These are phyloP conservation scores for Ceratonia siliqua DNA, from an alignment of 306 rosid genomes.

Conservation along the genomic window DNA sequence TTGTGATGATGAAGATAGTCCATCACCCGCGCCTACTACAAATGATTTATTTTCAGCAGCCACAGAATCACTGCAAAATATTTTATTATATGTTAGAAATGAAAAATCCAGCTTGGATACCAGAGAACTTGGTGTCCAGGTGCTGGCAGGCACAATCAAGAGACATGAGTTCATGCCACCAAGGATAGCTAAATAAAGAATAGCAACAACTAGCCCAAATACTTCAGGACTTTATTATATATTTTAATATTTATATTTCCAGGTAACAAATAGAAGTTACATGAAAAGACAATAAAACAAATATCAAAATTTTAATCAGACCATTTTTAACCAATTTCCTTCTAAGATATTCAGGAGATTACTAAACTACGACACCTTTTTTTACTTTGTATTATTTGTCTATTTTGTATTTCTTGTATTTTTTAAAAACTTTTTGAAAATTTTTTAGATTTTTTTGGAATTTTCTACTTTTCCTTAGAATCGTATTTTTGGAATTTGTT, in stretches of 20 bases:
- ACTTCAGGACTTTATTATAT: conserved; percentile 3
- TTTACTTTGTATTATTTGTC: no score
- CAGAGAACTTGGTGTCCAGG: no score
- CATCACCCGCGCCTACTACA: conserved; percentile 49
- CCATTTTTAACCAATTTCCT: background rate
- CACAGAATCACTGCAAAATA: conserved; percentile 67
- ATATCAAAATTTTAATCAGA: background rate
- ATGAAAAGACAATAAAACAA: background rate
- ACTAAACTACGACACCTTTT: no score
- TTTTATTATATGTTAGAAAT: conserved; percentile 28
- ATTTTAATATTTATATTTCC: background rate
- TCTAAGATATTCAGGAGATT: background rate
- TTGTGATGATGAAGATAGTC: conserved; percentile 58
- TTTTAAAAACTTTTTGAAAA: no score
- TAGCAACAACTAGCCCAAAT: background rate
- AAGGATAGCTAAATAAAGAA: background rate
- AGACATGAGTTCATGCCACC: background rate
- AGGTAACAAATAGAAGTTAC: background rate
- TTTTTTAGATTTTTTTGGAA: no score
- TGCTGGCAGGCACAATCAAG: background rate
- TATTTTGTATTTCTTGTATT: no score
- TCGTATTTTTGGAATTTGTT: no score
- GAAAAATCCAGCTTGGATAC: background rate
- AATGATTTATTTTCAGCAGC: conserved; percentile 41
- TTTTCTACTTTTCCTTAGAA: no score